These are phyloP conservation scores for Fusarium armeniacum DNA, from an alignment of 2,329 filamentous ascomycete genomes.

Conservation along the genomic window DNA sequence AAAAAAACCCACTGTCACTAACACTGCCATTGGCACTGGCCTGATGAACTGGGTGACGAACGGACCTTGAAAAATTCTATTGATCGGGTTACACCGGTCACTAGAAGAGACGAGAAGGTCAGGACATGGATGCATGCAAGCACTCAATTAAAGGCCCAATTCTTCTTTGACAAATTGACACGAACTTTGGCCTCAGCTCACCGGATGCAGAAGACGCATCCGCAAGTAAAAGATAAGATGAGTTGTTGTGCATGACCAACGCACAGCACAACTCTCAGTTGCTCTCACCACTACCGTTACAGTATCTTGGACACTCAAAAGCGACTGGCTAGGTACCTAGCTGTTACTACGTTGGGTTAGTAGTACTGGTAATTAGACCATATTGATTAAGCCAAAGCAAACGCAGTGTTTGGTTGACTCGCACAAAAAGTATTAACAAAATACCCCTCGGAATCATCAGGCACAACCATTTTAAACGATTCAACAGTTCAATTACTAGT, in stretches of 20 bases:
- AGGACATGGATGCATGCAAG: slow-evolving; percentile 37
- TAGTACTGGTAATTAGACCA: neutral
- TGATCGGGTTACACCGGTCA: slow-evolving; percentile 37
- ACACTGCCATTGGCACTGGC: slow-evolving; percentile 1
- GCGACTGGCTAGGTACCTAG: neutral
- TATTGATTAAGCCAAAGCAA: neutral
- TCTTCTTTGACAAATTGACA: slow-evolving; percentile 33
- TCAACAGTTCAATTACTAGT: too few relatives aligned
- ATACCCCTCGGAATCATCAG: slow-evolving; percentile 1
- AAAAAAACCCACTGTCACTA: slow-evolving; percentile 6
- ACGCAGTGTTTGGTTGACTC: slow-evolving; percentile 3
- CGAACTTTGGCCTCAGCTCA: slow-evolving; percentile 29
- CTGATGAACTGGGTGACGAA: slow-evolving; percentile 18
- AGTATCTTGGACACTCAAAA: slow-evolving; percentile 1
- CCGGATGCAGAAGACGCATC: slow-evolving; percentile 31
- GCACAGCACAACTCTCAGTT: slow-evolving; percentile 13
- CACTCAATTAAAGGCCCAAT: slow-evolving; percentile 40
- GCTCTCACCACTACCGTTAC: slow-evolving; percentile 1
- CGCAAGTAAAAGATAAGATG: slow-evolving; percentile 33
- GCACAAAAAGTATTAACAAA: slow-evolving; percentile 2
- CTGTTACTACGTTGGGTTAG: neutral
- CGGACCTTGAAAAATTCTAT: slow-evolving; percentile 28
- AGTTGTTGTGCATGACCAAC: slow-evolving; percentile 43
- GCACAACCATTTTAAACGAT: neutral
- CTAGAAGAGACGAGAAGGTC: slow-evolving; percentile 18